Evolutionary conservation across 2,329 filamentous ascomycete genomes (phyloP).

Genomic region (Epichloe sibirici): DNA sequence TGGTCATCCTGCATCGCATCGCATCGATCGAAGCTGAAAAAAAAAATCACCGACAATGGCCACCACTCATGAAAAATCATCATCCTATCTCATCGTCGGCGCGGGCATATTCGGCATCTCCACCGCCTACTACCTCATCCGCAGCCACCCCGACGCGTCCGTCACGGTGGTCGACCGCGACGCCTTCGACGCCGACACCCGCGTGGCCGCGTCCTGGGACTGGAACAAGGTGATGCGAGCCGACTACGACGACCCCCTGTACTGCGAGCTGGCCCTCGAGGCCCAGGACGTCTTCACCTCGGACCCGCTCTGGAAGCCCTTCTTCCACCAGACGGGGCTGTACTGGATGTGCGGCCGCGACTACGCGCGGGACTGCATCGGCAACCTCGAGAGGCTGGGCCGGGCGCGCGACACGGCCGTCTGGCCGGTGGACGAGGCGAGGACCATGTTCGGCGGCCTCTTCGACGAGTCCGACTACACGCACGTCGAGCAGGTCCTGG

Average conservation of each 20-base stretch:
- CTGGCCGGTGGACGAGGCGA: constrained; percentile 31
- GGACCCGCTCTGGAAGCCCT: constrained; percentile 42
- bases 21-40: neutral
- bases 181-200: constrained; percentile 32
- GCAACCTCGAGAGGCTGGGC: constrained; percentile 38
- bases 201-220: constrained; percentile 55
- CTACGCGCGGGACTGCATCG: constrained; percentile 37
- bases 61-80: constrained; percentile 6
- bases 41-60: neutral
- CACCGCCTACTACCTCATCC: constrained; percentile 50
- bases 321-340: constrained; percentile 49
- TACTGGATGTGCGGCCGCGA: constrained; percentile 41
- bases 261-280: constrained; percentile 53
- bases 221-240: constrained; percentile 62
- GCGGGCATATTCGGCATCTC: constrained; percentile 54
- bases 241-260: constrained; percentile 53
- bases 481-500: constrained; percentile 44
- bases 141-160: constrained; percentile 33
- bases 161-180: constrained; percentile 48
- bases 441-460: constrained; percentile 42
- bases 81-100: constrained; percentile 46
- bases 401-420: constrained; percentile 28
- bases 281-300: constrained; percentile 49
- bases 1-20: too few species aligned
- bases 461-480: constrained; percentile 49